These are phyloP conservation scores for Suhomyces kilbournensis DNA, from an alignment of 805 yeast genomes.

Conservation along the genomic window DNA sequence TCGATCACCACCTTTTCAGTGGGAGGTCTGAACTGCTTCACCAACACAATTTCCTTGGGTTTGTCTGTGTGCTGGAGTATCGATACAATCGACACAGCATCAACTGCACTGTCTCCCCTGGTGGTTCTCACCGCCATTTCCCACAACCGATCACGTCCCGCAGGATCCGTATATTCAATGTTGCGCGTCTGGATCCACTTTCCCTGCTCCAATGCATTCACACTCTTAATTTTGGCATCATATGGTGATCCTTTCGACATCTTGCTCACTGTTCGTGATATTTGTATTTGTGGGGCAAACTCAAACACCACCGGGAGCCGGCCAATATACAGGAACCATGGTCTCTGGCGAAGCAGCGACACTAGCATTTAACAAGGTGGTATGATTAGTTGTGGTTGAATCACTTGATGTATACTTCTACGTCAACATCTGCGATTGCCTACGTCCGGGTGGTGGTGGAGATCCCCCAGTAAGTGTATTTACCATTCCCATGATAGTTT, in stretches of 20 bases:
- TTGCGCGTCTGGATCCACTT: constrained; percentile 56
- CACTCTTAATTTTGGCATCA: constrained; percentile 28
- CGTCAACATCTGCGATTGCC: neutral
- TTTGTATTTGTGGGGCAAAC: neutral
- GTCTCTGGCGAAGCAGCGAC: neutral
- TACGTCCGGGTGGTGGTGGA: neutral
- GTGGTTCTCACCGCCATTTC: constrained; percentile 86
- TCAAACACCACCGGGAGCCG: neutral
- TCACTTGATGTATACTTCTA: neutral
- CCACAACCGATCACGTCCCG: constrained; percentile 72
- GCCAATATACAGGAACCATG: neutral
- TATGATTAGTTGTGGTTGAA: neutral
- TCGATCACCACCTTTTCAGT: constrained; percentile 85
- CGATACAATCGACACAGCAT: constrained; percentile 90
- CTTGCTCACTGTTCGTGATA: neutral
- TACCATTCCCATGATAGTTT: neutral
- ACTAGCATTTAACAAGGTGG: too few relatives aligned
- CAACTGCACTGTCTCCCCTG: constrained; percentile 59
- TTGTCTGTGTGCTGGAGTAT: constrained; percentile 48
- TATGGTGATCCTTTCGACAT: constrained; percentile 27
- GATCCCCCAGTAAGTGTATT: neutral
- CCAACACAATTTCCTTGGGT: constrained; percentile 49
- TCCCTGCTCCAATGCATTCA: constrained; percentile 35
- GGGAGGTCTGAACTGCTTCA: constrained; percentile 93
- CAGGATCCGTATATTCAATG: constrained; percentile 69